These are phyloP conservation scores for Heliosperma pusillum DNA, from an alignment of 148 eudicot species.

Conservation along the genomic window DNA sequence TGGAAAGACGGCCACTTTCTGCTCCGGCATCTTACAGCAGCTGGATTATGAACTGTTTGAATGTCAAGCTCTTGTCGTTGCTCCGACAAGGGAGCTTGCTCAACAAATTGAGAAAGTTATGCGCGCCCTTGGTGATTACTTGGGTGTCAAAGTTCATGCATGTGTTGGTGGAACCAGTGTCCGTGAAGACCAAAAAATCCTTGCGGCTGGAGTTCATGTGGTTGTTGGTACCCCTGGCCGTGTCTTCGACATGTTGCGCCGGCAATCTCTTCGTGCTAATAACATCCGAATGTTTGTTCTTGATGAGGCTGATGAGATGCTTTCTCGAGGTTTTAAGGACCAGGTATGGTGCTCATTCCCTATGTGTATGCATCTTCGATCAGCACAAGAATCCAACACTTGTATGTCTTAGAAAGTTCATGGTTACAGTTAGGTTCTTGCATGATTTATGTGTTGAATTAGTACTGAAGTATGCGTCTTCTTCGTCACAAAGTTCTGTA, in stretches of 20 bases:
- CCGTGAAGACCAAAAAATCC: constrained; percentile 67
- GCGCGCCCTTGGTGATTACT: constrained; percentile 52
- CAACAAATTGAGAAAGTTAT: constrained; percentile 43
- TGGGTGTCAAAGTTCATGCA: constrained; percentile 72
- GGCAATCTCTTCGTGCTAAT: constrained; percentile 59
- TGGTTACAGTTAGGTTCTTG: no score
- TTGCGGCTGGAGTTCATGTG: constrained; percentile 63
- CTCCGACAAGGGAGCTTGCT: constrained; percentile 43
- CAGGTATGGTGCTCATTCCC: constrained; percentile 37
- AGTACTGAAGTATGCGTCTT: no score
- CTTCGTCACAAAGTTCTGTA: no score
- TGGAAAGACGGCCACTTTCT: constrained; percentile 37
- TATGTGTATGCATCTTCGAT: not conserved
- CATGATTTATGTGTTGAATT: no score
- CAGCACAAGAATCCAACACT: no score
- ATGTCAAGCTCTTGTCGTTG: constrained; percentile 40
- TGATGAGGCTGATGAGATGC: constrained; percentile 84
- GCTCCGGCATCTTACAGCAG: constrained; percentile 36
- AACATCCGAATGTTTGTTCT: constrained; percentile 63
- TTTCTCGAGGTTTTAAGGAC: constrained; percentile 73
- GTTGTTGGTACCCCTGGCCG: constrained; percentile 80
- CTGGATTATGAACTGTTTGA: constrained; percentile 32
- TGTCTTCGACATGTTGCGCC: constrained; percentile 69
- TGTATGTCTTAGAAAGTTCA: no score
- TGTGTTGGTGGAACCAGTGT: constrained; percentile 81